These are phyloP conservation scores for Skeletonema potamos DNA, from an alignment of 108 stramenopile species.

Conservation along the genomic window DNA sequence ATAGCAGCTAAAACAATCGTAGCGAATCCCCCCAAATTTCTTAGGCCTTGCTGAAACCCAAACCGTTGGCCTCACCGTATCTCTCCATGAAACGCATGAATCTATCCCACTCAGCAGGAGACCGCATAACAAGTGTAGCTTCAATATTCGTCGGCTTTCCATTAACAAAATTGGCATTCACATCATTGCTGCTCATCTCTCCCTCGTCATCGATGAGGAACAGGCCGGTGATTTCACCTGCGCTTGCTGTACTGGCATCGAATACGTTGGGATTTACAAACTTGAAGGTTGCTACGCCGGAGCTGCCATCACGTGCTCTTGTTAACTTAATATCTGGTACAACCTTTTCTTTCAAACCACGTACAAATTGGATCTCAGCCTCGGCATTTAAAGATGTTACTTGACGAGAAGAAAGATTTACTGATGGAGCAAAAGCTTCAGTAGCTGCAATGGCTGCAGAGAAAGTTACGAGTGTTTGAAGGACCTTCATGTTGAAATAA, in stretches of 20 bases:
- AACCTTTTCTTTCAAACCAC: slow-evolving; percentile 69
- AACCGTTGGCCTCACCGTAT: slow-evolving; percentile 74
- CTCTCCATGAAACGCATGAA: slow-evolving; percentile 89
- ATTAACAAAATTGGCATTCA: slow-evolving; percentile 75
- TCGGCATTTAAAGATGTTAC: slow-evolving; percentile 23
- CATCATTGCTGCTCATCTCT: slow-evolving; percentile 60
- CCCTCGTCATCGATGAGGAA: slow-evolving; percentile 77
- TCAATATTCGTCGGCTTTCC: slow-evolving; percentile 83
- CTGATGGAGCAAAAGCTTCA: slow-evolving; percentile 29
- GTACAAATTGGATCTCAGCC: slow-evolving; percentile 69
- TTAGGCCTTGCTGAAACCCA: slow-evolving; percentile 64
- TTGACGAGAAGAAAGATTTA: slow-evolving; percentile 15
- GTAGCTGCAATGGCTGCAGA: slow-evolving; percentile 20
- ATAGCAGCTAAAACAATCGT: background rate
- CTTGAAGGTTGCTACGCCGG: slow-evolving; percentile 69
- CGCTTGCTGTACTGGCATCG: slow-evolving; percentile 61
- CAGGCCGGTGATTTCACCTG: slow-evolving; percentile 75
- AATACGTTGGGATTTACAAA: slow-evolving; percentile 81
- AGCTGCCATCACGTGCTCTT: slow-evolving; percentile 69
- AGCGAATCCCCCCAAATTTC: background rate
- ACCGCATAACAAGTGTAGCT: slow-evolving; percentile 62
- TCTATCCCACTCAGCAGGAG: slow-evolving; percentile 80
- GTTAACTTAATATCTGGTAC: slow-evolving; percentile 78
- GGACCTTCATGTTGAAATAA: slow-evolving; percentile 9
- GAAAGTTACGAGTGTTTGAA: slow-evolving; percentile 12